Evolutionary conservation across 73 alveolate genomes (phyloP).

Genomic region (Urostyla sp.): DNA sequence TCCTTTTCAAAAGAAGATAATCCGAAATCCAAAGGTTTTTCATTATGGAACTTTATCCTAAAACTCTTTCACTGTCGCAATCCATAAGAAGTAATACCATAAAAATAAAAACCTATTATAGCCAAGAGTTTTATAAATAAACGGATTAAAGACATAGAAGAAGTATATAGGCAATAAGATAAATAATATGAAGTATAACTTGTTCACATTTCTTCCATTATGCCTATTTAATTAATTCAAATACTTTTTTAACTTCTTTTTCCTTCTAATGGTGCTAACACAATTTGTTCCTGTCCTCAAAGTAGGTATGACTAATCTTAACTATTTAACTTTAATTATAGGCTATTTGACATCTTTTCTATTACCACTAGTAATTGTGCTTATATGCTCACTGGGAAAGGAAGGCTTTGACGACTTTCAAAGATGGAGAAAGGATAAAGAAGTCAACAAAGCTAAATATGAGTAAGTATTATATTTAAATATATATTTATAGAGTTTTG

Average conservation of each 20-base stretch:
- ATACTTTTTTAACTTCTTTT: conserved; percentile 74
- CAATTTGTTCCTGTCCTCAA: conserved; percentile 69
- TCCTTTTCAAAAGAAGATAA: too few species aligned
- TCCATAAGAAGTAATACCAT: too few species aligned
- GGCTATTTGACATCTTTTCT: conserved; percentile 32
- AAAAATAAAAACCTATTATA: too few species aligned
- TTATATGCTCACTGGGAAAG: conserved; percentile 4
- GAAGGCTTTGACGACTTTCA: conserved; percentile 46
- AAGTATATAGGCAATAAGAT: conserved; percentile 15
- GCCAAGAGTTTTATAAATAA: conserved; percentile 10
- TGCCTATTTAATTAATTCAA: conserved; percentile 71
- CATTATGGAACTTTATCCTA: too few species aligned
- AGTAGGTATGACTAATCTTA: conserved; percentile 60
- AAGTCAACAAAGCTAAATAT: conserved; percentile 4
- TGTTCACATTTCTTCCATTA: conserved; percentile 69
- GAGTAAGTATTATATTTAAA: background rate
- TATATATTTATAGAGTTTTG: background rate
- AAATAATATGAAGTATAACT: conserved; percentile 71
- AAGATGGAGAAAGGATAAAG: conserved; percentile 28
- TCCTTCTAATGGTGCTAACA: conserved; percentile 67
- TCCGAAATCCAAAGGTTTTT: too few species aligned
- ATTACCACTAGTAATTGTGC: conserved; percentile 26
- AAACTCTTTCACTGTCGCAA: too few species aligned
- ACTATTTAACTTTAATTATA: conserved; percentile 9
- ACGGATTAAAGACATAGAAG: conserved; percentile 1